Base-by-base conservation (phyloP, 345 rosid species). In the Lepidium sativum region DNA sequence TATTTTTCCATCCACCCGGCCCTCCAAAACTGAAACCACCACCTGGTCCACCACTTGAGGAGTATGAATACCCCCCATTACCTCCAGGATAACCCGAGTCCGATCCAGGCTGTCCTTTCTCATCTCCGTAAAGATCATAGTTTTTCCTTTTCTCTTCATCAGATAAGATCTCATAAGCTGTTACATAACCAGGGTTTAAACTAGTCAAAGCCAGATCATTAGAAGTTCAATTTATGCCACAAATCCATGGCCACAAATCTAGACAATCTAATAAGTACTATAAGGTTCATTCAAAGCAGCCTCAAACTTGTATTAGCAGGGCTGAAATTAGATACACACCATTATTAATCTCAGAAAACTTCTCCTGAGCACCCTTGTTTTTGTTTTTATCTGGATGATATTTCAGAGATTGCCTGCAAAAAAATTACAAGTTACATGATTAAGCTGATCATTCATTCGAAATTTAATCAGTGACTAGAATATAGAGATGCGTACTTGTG, bases 351-450 rank as follows among this genome's bases (percentile, higher is more conserved):
- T 94, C 90, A 12, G 91, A 70, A 53, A 94, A 90, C 82, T 88
- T 94, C 76, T 71, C 94, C 68, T 90, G 92, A 66, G 96, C 97
- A 17, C 82, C 82, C 73, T 94, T 88, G 8, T 67, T 78, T 62
- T 86, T 88, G 80, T 94, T 94, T 85, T 88, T 94, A 78, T 94
- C 96, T 4, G 96, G 99, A 57, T 90, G 99, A 59, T 88, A 88
- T 34, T 81, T 73, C 57, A 94, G 86, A 71, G 97, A 90, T 8
- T 78, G 89, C 84, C 99, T 94, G 49, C 73, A 78, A 25, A 77
- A 57, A 13, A 21, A 27, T 21, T 53, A 37, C 27, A 47, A 38
- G 35, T 2, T 25, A 25, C 41, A 35, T 63, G 27, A 54, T 37
- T n/a, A 11, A 34, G 34, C 37, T 17, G 8, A 54, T 70, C 57